Percentiles rank a stretch among this genome's conserved stretches.
Conservation (phyloP, 2,329 filamentous ascomycete genomes). For the Monosporascus sp. region DNA sequence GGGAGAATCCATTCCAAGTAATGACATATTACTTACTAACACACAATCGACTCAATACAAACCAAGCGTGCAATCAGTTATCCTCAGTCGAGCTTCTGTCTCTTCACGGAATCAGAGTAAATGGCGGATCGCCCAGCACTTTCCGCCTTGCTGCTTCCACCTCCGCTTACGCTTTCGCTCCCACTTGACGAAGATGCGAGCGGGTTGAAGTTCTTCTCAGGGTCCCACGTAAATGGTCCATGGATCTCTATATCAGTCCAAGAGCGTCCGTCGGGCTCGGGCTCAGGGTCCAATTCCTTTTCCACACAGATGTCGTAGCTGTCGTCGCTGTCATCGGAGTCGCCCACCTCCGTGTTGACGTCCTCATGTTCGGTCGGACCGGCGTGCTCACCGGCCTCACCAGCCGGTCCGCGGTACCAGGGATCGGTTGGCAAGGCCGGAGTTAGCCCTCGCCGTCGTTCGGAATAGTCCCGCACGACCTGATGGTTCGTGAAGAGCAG, state of each 20-base stretch:
- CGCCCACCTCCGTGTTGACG: no score
- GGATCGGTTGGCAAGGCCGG: not conserved
- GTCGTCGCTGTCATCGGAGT: not conserved
- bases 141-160: not conserved
- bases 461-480: conserved; percentile 2
- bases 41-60: no score
- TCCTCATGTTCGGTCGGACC: no score
- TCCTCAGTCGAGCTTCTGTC: no score
- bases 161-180: not conserved
- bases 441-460: not conserved
- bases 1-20: no score
- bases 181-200: not conserved
- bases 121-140: no score
- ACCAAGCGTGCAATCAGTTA: no score
- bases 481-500: conserved; percentile 5
- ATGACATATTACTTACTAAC: no score
- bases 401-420: not conserved
- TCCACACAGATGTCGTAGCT: not conserved
- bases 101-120: no score
- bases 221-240: not conserved
- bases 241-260: not conserved
- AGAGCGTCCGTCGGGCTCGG: not conserved
- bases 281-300: not conserved
- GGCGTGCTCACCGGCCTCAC: not conserved
- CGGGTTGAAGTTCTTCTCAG: not conserved